These are phyloP conservation scores for Ilex asprella DNA, from an alignment of 257 asterid species.

Conservation along the genomic window DNA sequence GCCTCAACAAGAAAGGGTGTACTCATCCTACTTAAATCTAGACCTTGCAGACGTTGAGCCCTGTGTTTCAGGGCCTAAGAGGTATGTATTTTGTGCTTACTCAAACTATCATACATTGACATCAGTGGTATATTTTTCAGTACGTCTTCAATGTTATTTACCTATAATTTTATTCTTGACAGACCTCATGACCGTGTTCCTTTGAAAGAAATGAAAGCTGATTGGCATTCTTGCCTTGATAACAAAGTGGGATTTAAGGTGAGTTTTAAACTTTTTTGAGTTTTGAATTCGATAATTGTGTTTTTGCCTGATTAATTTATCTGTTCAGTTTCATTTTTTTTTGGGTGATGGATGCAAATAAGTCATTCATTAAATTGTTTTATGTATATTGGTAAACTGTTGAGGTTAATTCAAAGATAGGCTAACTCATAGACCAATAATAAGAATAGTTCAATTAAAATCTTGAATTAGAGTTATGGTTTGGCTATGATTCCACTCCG, in stretches of 20 bases:
- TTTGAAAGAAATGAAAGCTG: conserved; percentile 82
- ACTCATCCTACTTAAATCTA: conserved; percentile 64
- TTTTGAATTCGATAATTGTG: background rate
- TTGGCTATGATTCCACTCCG: no score
- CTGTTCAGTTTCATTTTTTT: no score
- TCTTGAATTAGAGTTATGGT: no score
- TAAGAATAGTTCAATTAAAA: no score
- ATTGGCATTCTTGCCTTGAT: conserved; percentile 92
- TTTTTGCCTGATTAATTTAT: no score
- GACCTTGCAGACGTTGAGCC: conserved; percentile 77
- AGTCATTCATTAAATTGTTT: no score
- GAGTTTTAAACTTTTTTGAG: conserved; percentile 15
- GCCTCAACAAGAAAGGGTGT: conserved; percentile 84
- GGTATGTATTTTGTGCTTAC: conserved; percentile 28
- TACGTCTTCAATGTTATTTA: conserved; percentile 11
- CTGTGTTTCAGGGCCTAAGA: conserved; percentile 89
- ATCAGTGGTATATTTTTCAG: background rate
- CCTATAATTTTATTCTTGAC: conserved; percentile 13
- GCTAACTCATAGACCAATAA: no score
- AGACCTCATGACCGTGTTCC: conserved; percentile 97
- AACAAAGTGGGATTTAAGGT: conserved; percentile 94
- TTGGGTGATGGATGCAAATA: no score
- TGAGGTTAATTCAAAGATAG: no score
- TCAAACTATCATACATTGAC: background rate
- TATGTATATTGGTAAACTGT: no score